A percentile compares a stretch with the other conserved stretches of the same genome.
Evolutionary conservation across 2,329 filamentous ascomycete species (phyloP).

Genomic region (Aureobasidium sp.): DNA sequence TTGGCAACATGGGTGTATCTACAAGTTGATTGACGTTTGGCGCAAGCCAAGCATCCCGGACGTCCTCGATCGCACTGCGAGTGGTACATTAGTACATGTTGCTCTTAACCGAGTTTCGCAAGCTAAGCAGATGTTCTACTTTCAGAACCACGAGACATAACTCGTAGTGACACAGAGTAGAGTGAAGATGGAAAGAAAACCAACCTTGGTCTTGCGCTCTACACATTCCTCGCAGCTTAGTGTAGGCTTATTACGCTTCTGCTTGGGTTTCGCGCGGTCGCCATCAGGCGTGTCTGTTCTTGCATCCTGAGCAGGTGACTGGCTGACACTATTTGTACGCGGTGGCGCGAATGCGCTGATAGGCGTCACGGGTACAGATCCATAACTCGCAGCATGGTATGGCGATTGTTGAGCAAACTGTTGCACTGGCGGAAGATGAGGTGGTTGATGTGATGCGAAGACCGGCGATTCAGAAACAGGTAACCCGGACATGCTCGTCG

Average conservation of each 20-base stretch:
- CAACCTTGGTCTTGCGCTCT: slow-evolving; percentile 71
- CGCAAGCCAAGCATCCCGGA: slow-evolving; percentile 49
- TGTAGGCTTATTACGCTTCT: slow-evolving; percentile 78
- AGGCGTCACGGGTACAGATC: slow-evolving; percentile 7
- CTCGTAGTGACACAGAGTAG: not conserved
- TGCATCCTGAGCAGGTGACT: not conserved
- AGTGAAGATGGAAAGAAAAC: slow-evolving; percentile 15
- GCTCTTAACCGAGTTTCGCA: slow-evolving; percentile 2
- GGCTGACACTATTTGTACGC: not conserved
- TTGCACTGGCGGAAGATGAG: not conserved
- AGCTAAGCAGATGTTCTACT: not conserved
- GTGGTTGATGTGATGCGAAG: not conserved
- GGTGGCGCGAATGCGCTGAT: not conserved
- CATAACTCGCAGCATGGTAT: not conserved
- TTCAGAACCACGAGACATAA: not conserved
- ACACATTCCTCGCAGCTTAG: slow-evolving; percentile 73
- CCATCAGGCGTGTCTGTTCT: slow-evolving; percentile 1
- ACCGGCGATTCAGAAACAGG: not conserved
- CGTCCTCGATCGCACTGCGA: slow-evolving; percentile 63
- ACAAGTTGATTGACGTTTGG: slow-evolving; percentile 69
- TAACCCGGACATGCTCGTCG: not conserved
- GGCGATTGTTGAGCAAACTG: not conserved
- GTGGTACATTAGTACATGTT: not conserved
- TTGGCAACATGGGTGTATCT: slow-evolving; percentile 69
- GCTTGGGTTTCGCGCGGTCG: slow-evolving; percentile 40